phyloP scores from a whole-genome alignment of 2,329 filamentous ascomycete species.

The Colletotrichum cordylinicola region DNA sequence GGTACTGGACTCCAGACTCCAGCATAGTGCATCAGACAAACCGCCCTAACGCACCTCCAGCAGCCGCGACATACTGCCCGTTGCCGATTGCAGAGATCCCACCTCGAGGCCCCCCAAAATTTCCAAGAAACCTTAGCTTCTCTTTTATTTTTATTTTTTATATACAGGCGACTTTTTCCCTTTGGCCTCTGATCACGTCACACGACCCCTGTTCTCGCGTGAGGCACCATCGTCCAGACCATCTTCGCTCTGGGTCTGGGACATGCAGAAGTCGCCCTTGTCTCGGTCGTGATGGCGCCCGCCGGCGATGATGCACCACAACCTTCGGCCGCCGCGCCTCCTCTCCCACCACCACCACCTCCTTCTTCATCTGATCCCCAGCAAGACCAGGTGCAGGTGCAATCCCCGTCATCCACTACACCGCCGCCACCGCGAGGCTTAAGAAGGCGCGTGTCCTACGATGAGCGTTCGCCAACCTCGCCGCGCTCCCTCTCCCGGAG shows the following conservation, averaged over 20 bases:
- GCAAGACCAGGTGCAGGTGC: background rate
- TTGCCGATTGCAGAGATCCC: background rate
- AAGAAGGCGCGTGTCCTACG: conserved; percentile 15
- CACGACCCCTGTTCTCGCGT: conserved; percentile 29
- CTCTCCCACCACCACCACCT: background rate
- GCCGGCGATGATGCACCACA: conserved; percentile 10
- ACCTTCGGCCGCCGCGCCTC: background rate
- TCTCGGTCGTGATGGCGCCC: conserved; percentile 18
- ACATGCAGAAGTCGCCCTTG: background rate
- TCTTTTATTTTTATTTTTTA: background rate
- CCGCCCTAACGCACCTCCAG: conserved; percentile 3
- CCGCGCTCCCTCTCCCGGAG: conserved; percentile 10
- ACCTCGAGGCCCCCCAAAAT: background rate
- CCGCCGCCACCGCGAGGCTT: conserved; percentile 1
- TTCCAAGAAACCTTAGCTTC: background rate
- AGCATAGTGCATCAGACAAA: background rate
- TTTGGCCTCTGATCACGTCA: conserved; percentile 24
- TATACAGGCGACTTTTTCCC: background rate
- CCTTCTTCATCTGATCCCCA: conserved; percentile 3
- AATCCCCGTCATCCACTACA: background rate
- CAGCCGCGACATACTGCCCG: background rate
- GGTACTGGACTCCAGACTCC: background rate
- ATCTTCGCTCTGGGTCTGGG: background rate
- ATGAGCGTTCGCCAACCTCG: conserved; percentile 5
- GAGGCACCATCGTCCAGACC: background rate